Base-by-base conservation (phyloP, 2,329 filamentous ascomycete species). In the Diaporthe batatas region DNA sequence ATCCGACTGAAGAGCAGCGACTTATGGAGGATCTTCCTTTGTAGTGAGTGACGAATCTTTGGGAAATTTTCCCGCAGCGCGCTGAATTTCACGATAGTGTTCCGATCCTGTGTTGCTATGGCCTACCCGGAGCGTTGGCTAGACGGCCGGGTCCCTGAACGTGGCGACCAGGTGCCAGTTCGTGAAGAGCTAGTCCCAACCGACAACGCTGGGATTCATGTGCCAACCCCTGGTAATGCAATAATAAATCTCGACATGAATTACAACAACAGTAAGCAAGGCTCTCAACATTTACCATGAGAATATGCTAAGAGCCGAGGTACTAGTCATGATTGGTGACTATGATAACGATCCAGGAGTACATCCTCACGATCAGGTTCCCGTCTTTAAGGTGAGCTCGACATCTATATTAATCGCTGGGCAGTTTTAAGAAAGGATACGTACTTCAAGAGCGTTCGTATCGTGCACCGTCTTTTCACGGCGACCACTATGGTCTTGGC, bases 171-270 rank as follows among this genome's bases (percentile, higher is more conserved):
- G 10, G 44, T 65, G n/a, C 59, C 59, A n/a, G 6, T 65, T 23
- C 34, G 44, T 36, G 44, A 65, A 51, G 59, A 65, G 44, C 12
- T 65, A 21, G 59, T 65, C 21, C 59, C 59, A 16, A 65, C 44
- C 21, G 11, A 32, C 12, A 6, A 14, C 14, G 21, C 16, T 59
- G 57, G 57, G 4, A 16, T 11, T 10, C 6, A 8, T 8, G 11
- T 25, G 6, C 21, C 21, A 1, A 44, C 59, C 3, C 5, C 2
- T 16, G 44, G 34, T 1, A 8, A 18, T 6, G 59, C 6, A 7
- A 11, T 65, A 6, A 12, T 65, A 14, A 65, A 65, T 23, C 6
- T 51, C 1, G 44, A 51, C 23, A 65, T 65, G 12, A 65, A 65
- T 6, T 49, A 34, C 4, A 51, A 51, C 44, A 65, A 65, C 12